Percentiles rank a stretch among this genome's conserved stretches.
These are phyloP conservation scores for Metschnikowia santaceciliae DNA, from an alignment of 805 yeast species.

Conservation along the genomic window DNA sequence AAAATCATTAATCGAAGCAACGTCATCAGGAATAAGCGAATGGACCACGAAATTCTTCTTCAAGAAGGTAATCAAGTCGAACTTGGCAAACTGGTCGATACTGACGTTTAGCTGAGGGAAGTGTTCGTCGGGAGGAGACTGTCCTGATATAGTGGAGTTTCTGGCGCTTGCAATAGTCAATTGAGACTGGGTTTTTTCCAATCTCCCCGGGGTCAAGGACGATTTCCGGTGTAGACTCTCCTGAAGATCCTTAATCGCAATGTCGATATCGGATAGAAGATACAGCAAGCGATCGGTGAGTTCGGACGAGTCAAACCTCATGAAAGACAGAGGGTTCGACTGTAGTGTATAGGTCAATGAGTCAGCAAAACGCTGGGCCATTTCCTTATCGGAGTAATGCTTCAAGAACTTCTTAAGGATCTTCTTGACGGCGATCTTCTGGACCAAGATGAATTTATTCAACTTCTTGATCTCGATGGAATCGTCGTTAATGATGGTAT, in stretches of 20 bases:
- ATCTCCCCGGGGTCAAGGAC: not conserved
- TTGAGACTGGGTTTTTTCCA: slow-evolving; percentile 8
- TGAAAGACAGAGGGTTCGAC: slow-evolving; percentile 51
- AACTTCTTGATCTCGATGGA: slow-evolving; percentile 55
- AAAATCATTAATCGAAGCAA: slow-evolving; percentile 30
- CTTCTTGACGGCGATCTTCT: slow-evolving; percentile 69
- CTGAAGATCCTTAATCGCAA: slow-evolving; percentile 13
- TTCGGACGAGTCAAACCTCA: slow-evolving; percentile 55
- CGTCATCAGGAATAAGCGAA: slow-evolving; percentile 33
- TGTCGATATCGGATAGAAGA: slow-evolving; percentile 13
- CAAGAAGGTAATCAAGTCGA: slow-evolving; percentile 29
- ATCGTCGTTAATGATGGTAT: slow-evolving; percentile 35
- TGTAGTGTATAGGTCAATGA: slow-evolving; percentile 33
- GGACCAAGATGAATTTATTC: slow-evolving; percentile 67
- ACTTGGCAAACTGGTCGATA: slow-evolving; percentile 19
- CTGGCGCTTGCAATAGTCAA: slow-evolving; percentile 8
- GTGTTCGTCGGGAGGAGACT: slow-evolving; percentile 11
- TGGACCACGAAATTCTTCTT: slow-evolving; percentile 37
- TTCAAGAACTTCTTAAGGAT: slow-evolving; percentile 65
- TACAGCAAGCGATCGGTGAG: slow-evolving; percentile 46
- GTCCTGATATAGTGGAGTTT: slow-evolving; percentile 6
- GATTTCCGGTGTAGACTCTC: slow-evolving; percentile 11
- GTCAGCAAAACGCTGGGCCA: slow-evolving; percentile 28
- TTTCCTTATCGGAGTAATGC: slow-evolving; percentile 30
- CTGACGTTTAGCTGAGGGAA: slow-evolving; percentile 11